Evolutionary conservation across 1,284 basidiomycete genomes (phyloP).

Genomic region (Boletus sp.): DNA sequence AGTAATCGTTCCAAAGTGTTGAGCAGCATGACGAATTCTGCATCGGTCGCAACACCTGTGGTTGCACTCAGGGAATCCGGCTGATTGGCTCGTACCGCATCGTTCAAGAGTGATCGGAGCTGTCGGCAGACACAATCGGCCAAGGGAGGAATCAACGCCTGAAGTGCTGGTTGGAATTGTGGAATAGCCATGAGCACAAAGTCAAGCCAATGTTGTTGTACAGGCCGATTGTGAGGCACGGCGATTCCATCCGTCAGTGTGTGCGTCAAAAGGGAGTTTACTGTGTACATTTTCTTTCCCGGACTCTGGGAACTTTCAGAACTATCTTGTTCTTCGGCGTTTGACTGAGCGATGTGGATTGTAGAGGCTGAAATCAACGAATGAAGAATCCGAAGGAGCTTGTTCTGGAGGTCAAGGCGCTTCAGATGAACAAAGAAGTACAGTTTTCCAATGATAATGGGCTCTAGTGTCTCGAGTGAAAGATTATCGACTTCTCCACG

Average conservation of each 20-base stretch:
- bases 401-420: slow-evolving; percentile 84
- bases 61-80: slow-evolving; percentile 40
- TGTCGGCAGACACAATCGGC: slow-evolving; percentile 80
- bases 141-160: slow-evolving; percentile 69
- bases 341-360: slow-evolving; percentile 23
- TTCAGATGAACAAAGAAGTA: slow-evolving; percentile 67
- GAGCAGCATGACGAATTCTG: slow-evolving; percentile 80
- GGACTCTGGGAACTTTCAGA: slow-evolving; percentile 26
- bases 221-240: slow-evolving; percentile 62
- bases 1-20: slow-evolving; percentile 81
- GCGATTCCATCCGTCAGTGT: slow-evolving; percentile 81
- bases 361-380: slow-evolving; percentile 68
- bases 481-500: slow-evolving; percentile 70
- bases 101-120: slow-evolving; percentile 55
- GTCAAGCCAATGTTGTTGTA: slow-evolving; percentile 94
- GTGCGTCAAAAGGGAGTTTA: slow-evolving; percentile 71
- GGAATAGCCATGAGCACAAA: slow-evolving; percentile 90
- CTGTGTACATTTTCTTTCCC: slow-evolving; percentile 37
- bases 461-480: slow-evolving; percentile 63
- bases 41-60: slow-evolving; percentile 60
- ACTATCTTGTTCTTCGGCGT: slow-evolving; percentile 29
- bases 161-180: slow-evolving; percentile 71
- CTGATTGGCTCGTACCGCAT: slow-evolving; percentile 47
- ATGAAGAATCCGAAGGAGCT: slow-evolving; percentile 88
- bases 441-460: slow-evolving; percentile 70